These are phyloP conservation scores for Geotrichum restrictum DNA, from an alignment of 1,139 yeast genomes.

Conservation along the genomic window DNA sequence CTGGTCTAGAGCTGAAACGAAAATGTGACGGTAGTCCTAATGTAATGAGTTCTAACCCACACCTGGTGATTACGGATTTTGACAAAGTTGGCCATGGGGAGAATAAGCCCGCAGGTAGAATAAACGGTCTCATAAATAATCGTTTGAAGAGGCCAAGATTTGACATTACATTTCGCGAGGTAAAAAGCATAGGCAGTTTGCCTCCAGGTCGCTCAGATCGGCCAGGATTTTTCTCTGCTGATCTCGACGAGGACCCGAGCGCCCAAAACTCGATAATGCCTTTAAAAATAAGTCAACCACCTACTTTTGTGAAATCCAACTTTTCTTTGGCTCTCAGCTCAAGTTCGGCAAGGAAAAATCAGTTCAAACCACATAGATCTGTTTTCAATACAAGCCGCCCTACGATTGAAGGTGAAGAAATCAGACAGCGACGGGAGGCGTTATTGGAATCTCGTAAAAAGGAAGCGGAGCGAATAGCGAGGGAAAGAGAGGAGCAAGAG, in stretches of 20 bases:
- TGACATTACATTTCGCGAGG: constrained; percentile 16
- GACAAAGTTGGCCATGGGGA: constrained; percentile 1
- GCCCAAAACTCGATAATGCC: neutral
- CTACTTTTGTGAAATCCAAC: neutral
- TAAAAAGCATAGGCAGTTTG: constrained; percentile 9
- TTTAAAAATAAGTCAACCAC: neutral
- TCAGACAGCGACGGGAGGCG: constrained; percentile 9
- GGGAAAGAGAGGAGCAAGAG: constrained; percentile 14
- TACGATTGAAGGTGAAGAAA: constrained; percentile 14
- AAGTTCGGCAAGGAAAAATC: constrained; percentile 1
- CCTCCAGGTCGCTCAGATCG: constrained; percentile 12
- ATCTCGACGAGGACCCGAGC: neutral
- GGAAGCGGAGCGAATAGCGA: constrained; percentile 7
- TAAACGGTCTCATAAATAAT: neutral
- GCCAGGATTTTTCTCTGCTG: constrained; percentile 18
- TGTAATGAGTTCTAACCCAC: neutral
- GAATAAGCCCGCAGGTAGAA: neutral
- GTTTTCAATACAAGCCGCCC: constrained; percentile 9
- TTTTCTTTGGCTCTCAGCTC: constrained; percentile 2
- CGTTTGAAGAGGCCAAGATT: constrained; percentile 18
- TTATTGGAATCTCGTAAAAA: constrained; percentile 10
- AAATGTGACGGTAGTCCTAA: constrained; percentile 1
- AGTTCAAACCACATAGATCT: constrained; percentile 3
- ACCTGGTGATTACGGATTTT: neutral
- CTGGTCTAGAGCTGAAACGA: neutral